Percentiles rank a stretch among this genome's conserved stretches.
Conservation (phyloP, 257 asterid species). For the Rhazya stricta region DNA sequence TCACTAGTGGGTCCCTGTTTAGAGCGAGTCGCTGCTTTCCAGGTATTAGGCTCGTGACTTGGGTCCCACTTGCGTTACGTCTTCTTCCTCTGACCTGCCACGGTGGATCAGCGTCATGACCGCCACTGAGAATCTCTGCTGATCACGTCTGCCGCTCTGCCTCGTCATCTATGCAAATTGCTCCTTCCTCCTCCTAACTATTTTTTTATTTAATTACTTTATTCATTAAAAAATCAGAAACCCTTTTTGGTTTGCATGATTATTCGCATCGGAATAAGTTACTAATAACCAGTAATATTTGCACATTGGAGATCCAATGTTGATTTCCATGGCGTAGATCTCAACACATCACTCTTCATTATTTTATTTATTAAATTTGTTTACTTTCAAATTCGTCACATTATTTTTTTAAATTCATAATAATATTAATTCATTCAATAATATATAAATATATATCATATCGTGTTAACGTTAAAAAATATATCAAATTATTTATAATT, state of each 20-base stretch:
- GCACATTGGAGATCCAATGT: not conserved
- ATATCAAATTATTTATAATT: no score
- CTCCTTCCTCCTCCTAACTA: not conserved
- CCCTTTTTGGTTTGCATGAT: slow-evolving; percentile 8
- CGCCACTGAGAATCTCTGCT: slow-evolving; percentile 17
- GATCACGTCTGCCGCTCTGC: not conserved
- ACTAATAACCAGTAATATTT: not conserved
- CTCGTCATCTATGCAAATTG: not conserved
- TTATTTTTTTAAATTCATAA: no score
- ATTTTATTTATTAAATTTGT: not conserved
- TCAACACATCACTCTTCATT: not conserved
- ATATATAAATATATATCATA: no score
- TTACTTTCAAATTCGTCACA: not conserved
- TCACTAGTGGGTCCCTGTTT: slow-evolving; percentile 30
- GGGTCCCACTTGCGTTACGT: slow-evolving; percentile 32
- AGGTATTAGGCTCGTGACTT: slow-evolving; percentile 28
- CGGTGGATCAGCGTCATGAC: slow-evolving; percentile 44
- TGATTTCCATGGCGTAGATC: not conserved
- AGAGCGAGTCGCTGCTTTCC: slow-evolving; percentile 19
- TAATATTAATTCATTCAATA: no score
- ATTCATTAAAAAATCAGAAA: not conserved
- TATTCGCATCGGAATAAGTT: slow-evolving; percentile 3
- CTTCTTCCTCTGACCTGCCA: slow-evolving; percentile 29
- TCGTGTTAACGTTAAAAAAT: no score
- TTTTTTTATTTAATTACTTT: no score